Evolutionary conservation across 371 early-diverging fungal genomes (phyloP).

Genomic region (Mucor plumbeus): DNA sequence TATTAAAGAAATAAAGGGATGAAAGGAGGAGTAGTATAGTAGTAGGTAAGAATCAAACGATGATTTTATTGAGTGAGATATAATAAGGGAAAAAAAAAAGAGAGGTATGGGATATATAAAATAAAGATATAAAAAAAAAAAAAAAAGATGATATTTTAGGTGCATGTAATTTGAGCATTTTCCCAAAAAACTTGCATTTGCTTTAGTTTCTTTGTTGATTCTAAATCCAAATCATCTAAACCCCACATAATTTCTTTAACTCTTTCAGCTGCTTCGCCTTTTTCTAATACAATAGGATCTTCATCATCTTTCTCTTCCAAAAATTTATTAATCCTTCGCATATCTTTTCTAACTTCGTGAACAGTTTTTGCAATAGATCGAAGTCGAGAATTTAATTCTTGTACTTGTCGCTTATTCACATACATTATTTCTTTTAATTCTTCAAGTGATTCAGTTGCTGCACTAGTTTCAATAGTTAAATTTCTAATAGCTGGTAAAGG

Average conservation of each 20-base stretch:
- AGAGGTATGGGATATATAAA: conserved; percentile 4
- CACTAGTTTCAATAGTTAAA: conserved; percentile 46
- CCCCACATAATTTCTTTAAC: conserved; percentile 63
- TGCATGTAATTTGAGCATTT: conserved; percentile 21
- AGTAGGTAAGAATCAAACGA: neutral
- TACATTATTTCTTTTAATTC: conserved; percentile 60
- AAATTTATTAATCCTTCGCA: conserved; percentile 53
- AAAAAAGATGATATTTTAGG: conserved; percentile 1
- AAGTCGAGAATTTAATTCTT: conserved; percentile 50
- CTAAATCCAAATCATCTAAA: conserved; percentile 52
- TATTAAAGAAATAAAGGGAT: neutral
- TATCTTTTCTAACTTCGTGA: conserved; percentile 57
- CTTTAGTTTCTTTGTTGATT: conserved; percentile 43
- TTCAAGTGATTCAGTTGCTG: conserved; percentile 53
- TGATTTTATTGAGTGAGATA: conserved; percentile 10
- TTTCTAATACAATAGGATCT: conserved; percentile 54
- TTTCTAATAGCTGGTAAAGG: conserved; percentile 46
- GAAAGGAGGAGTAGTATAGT: neutral
- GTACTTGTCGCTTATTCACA: conserved; percentile 55
- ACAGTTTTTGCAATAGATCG: conserved; percentile 59
- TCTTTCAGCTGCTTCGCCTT: conserved; percentile 54
- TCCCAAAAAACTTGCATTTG: conserved; percentile 58
- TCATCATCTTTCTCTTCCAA: conserved; percentile 58
- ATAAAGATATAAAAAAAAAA: neutral
- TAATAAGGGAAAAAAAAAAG: conserved; percentile 3